Evolutionary conservation across 2,329 filamentous ascomycete species (phyloP).

Genomic region (Botryotinia convoluta): DNA sequence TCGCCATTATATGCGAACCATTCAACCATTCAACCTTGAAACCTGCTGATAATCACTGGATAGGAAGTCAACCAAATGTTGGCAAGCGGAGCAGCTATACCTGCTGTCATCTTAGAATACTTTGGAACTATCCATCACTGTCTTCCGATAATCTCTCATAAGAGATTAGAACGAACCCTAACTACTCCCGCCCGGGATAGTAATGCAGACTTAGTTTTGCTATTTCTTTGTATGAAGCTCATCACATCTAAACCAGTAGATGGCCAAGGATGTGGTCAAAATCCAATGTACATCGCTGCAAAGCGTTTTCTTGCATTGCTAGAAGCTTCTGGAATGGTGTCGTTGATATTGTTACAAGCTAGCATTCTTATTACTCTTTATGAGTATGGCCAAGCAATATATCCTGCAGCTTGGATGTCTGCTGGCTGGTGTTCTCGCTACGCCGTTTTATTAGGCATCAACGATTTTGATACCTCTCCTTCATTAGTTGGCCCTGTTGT

Average conservation of each 20-base stretch:
- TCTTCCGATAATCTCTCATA: conserved; percentile 49
- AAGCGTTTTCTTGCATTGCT: conserved; percentile 45
- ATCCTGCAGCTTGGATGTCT: conserved; percentile 50
- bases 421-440: conserved; percentile 47
- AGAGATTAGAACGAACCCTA: conserved; percentile 43
- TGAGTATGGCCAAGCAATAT: conserved; percentile 49
- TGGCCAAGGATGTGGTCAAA: conserved; percentile 40
- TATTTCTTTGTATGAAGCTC: conserved; percentile 51
- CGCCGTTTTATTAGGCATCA: conserved; percentile 46
- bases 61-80: conserved; percentile 44
- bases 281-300: conserved; percentile 43
- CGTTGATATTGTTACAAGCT: conserved; percentile 46
- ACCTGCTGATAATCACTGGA: neutral
- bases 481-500: conserved; percentile 42
- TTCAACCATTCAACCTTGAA: neutral
- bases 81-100: conserved; percentile 41
- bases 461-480: conserved; percentile 39
- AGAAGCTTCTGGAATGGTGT: conserved; percentile 44
- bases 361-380: conserved; percentile 47
- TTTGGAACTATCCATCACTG: conserved; percentile 47
- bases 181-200: conserved; percentile 44
- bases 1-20: neutral
- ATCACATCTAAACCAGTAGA: conserved; percentile 41
- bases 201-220: conserved; percentile 46
- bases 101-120: conserved; percentile 43